A percentile compares a stretch with the other conserved stretches of the same genome.
These are phyloP conservation scores for Talaromyces verruculosus DNA, from an alignment of 2,329 filamentous ascomycete genomes.

Conservation along the genomic window DNA sequence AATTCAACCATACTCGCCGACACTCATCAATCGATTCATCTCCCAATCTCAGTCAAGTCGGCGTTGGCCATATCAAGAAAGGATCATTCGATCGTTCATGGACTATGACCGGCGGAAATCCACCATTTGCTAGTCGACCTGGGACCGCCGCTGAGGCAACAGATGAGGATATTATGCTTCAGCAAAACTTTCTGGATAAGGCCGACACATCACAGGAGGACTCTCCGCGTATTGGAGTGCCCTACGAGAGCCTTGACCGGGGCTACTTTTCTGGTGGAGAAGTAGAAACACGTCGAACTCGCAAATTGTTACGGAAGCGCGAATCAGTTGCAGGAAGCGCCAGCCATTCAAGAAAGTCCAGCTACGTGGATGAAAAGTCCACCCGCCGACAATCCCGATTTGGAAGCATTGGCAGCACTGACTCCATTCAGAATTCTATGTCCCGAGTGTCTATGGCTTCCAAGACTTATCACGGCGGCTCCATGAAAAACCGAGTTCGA, in stretches of 20 bases:
- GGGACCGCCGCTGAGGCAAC: conserved; percentile 35
- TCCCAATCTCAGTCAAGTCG: conserved; percentile 29
- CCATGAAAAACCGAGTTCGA: conserved; percentile 54
- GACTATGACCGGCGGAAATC: conserved; percentile 50
- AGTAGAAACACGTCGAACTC: conserved; percentile 66
- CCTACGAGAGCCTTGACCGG: conserved; percentile 67
- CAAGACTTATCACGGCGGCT: conserved; percentile 68
- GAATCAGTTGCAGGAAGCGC: conserved; percentile 40
- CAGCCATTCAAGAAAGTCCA: conserved; percentile 68
- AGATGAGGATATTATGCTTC: conserved; percentile 25
- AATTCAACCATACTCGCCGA: conserved; percentile 78
- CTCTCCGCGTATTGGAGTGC: conserved; percentile 27
- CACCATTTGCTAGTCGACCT: conserved; percentile 35
- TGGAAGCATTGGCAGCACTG: conserved; percentile 75
- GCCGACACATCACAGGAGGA: conserved; percentile 4
- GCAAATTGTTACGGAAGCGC: conserved; percentile 80
- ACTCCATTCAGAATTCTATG: conserved; percentile 64
- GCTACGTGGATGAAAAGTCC: conserved; percentile 73
- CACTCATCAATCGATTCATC: conserved; percentile 80
- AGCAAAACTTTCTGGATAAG: conserved; percentile 25
- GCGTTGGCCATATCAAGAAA: conserved; percentile 53
- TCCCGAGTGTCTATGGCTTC: conserved; percentile 55
- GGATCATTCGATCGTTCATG: conserved; percentile 61
- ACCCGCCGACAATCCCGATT: conserved; percentile 74
- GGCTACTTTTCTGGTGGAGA: conserved; percentile 94